A percentile compares a stretch with the other conserved stretches of the same genome.
Evolutionary conservation across 2,329 filamentous ascomycete species (phyloP).

Genomic region (Botrytis tulipae): DNA sequence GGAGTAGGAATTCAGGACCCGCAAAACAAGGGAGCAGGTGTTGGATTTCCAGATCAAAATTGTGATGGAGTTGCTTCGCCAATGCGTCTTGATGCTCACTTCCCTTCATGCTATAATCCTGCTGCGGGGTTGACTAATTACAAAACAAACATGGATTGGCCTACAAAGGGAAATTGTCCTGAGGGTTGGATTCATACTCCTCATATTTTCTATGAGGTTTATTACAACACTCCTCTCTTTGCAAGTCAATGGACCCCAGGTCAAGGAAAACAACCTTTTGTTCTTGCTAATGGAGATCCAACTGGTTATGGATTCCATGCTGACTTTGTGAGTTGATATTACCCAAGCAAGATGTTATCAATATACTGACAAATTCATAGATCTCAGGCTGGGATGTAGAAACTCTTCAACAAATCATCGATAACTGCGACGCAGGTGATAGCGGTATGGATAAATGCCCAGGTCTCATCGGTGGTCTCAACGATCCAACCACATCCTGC

Average conservation of each 20-base stretch:
- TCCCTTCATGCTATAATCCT: constrained; percentile 87
- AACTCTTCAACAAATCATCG: constrained; percentile 68
- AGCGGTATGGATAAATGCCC: constrained; percentile 62
- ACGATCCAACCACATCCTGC: constrained; percentile 48
- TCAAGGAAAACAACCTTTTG: constrained; percentile 64
- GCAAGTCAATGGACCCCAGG: constrained; percentile 60
- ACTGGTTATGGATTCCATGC: constrained; percentile 74
- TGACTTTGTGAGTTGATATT: constrained; percentile 56
- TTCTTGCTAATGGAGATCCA: constrained; percentile 75
- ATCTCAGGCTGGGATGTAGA: constrained; percentile 71
- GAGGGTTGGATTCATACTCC: constrained; percentile 65
- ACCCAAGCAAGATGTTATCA: neutral
- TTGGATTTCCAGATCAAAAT: constrained; percentile 67
- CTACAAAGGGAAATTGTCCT: constrained; percentile 72
- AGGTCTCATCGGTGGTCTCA: constrained; percentile 53
- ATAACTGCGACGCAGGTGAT: constrained; percentile 65
- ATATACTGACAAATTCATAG: constrained; percentile 51
- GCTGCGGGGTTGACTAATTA: constrained; percentile 53
- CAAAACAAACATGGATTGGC: constrained; percentile 71
- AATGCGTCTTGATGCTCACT: constrained; percentile 79
- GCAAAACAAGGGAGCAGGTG: constrained; percentile 54
- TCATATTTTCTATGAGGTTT: constrained; percentile 81
- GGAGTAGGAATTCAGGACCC: constrained; percentile 55
- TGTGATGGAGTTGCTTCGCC: constrained; percentile 64
- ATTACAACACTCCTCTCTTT: constrained; percentile 73